phyloP scores from a whole-genome alignment of 139 green algal genomes.

The Tetraselmis chui region DNA sequence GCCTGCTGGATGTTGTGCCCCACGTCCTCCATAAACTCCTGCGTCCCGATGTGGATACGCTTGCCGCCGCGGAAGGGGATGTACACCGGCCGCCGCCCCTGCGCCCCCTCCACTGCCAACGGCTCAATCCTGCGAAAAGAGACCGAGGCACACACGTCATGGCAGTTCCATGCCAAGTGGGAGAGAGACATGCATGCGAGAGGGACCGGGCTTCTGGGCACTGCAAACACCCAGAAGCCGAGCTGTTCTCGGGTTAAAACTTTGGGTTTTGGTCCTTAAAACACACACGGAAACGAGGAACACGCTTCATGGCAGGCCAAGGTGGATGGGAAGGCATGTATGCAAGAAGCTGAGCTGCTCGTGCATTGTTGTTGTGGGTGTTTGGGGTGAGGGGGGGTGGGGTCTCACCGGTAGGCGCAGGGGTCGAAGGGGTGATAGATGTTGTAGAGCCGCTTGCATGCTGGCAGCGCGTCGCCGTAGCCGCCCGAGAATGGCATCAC shows the following conservation, averaged over 20 bases:
- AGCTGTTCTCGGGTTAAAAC: no score
- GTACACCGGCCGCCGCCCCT: conserved; percentile 28
- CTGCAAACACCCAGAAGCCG: no score
- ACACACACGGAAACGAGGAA: no score
- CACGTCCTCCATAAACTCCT: conserved; percentile 7
- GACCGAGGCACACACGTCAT: not conserved
- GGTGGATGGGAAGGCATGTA: no score
- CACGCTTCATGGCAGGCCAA: no score
- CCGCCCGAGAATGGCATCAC: conserved; percentile 10
- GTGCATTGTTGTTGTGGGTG: no score
- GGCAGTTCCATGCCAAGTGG: not conserved
- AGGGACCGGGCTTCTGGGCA: no score
- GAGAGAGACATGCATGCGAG: not conserved
- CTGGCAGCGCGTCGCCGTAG: conserved; percentile 42
- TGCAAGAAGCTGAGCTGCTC: no score
- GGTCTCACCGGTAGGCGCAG: conserved; percentile 40
- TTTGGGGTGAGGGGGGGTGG: no score
- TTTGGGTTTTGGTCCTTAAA: no score
- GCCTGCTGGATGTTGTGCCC: not conserved
- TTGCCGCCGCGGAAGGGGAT: conserved; percentile 35
- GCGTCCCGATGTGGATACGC: conserved; percentile 44
- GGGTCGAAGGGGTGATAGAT: conserved; percentile 71
- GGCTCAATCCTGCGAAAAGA: conserved; percentile 49
- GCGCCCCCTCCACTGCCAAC: conserved; percentile 27
- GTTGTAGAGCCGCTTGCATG: conserved; percentile 48